Evolutionary conservation across 176 grass and related monocot species (phyloP).

Genomic region (Saccharum officinarum): DNA sequence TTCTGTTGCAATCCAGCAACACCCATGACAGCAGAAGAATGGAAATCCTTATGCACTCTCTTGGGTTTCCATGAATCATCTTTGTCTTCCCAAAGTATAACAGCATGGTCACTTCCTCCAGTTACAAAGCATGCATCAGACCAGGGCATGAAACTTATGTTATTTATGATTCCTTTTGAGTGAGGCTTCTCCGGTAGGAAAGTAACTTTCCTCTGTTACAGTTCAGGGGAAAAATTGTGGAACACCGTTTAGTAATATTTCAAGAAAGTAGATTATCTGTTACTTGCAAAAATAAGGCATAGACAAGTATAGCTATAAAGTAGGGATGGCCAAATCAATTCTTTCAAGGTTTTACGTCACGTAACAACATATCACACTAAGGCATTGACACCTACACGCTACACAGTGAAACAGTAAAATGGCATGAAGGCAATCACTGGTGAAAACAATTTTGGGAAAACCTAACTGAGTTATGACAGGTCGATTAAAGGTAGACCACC

Average conservation of each 20-base stretch:
- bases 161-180: conserved; percentile 91
- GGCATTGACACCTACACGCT: background rate
- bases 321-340: background rate
- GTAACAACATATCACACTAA: background rate
- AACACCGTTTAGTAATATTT: conserved; percentile 20
- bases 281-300: conserved; percentile 24
- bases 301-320: background rate
- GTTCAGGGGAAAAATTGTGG: conserved; percentile 4
- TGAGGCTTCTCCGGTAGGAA: conserved; percentile 88
- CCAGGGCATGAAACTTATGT: conserved; percentile 91
- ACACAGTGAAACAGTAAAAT: conserved; percentile 4
- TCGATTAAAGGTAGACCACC: background rate
- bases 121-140: conserved; percentile 68
- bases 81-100: conserved; percentile 81
- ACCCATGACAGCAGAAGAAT: conserved; percentile 93
- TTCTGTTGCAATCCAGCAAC: conserved; percentile 81
- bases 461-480: background rate
- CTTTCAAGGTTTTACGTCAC: conserved; percentile 9
- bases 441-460: background rate
- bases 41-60: conserved; percentile 61
- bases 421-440: conserved; percentile 2
- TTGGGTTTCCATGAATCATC: conserved; percentile 78
- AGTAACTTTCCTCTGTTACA: conserved; percentile 70
- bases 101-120: conserved; percentile 83
- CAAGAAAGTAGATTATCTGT: conserved; percentile 1